phyloP scores from a whole-genome alignment of 2,329 filamentous ascomycete genomes.

The Mollisiaceae sp. region DNA sequence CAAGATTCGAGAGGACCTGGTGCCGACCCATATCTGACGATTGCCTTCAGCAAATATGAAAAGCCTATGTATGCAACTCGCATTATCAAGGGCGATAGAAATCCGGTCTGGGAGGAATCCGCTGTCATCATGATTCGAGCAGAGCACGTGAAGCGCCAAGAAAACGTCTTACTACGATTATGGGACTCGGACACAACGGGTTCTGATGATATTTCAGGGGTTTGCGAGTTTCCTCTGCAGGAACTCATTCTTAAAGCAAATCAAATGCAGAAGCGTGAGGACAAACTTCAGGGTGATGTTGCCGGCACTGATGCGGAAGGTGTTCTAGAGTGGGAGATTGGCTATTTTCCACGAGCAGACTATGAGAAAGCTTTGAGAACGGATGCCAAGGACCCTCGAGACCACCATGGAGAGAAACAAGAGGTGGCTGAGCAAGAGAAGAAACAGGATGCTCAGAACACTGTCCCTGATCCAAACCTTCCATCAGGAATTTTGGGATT shows the following conservation, averaged over 20 bases:
- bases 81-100: constrained; percentile 34
- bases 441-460: constrained; percentile 29
- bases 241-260: constrained; percentile 31
- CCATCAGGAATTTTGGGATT: constrained; percentile 30
- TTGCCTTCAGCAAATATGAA: constrained; percentile 33
- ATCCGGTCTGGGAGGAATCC: constrained; percentile 34
- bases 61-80: constrained; percentile 34
- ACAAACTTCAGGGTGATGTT: constrained; percentile 30
- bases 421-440: constrained; percentile 28
- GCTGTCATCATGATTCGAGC: constrained; percentile 32
- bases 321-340: constrained; percentile 32
- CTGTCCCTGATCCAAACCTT: constrained; percentile 30
- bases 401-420: constrained; percentile 28
- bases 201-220: constrained; percentile 31
- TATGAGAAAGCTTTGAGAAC: constrained; percentile 28
- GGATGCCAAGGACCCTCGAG: constrained; percentile 28
- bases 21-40: constrained; percentile 32
- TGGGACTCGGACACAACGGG: constrained; percentile 33
- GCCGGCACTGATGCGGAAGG: constrained; percentile 31
- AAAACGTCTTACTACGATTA: constrained; percentile 30
- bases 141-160: constrained; percentile 32
- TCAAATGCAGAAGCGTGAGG: constrained; percentile 32
- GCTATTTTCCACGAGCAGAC: constrained; percentile 31
- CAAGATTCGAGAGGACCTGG: constrained; percentile 30
- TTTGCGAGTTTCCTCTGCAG: constrained; percentile 30